A percentile compares a stretch with the other conserved stretches of the same genome.
Conservation (phyloP, 1,284 basidiomycete genomes). For the Puccinia novopanici region DNA sequence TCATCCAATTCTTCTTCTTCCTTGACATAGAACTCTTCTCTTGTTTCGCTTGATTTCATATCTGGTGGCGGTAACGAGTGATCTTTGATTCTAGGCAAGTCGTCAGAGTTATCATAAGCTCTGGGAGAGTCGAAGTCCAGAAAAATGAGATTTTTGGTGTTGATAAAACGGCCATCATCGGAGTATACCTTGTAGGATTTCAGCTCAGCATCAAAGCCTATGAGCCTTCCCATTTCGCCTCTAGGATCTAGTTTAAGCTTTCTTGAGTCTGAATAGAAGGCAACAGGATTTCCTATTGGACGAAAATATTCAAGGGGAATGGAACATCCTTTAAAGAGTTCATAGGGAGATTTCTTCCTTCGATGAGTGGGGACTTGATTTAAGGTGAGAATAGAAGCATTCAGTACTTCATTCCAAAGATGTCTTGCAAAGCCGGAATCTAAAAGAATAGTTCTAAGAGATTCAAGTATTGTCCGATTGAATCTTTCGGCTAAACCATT, state of each 20-base stretch:
- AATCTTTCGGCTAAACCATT: neutral
- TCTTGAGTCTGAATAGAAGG: too few relatives aligned
- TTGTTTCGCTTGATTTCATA: too few relatives aligned
- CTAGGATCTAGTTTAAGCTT: neutral
- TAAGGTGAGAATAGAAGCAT: neutral
- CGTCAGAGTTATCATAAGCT: neutral
- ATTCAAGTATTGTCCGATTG: constrained; percentile 17
- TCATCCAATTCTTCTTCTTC: neutral
- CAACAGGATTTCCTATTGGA: constrained; percentile 6
- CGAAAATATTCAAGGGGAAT: neutral
- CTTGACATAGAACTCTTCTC: neutral
- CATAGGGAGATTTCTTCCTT: neutral
- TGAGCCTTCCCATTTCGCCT: neutral
- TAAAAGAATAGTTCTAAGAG: neutral
- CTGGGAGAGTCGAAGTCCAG: neutral
- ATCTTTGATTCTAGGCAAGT: too few relatives aligned
- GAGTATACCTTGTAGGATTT: neutral
- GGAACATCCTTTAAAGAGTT: neutral
- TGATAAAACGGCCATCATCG: neutral
- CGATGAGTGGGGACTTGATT: constrained; percentile 1
- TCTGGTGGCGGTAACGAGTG: too few relatives aligned
- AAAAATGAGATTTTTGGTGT: neutral
- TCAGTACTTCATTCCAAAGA: neutral
- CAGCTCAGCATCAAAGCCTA: neutral
- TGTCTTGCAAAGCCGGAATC: neutral